Evolutionary conservation across 2,329 filamentous ascomycete genomes (phyloP).

Genomic region (Lasiodiplodia citricola): DNA sequence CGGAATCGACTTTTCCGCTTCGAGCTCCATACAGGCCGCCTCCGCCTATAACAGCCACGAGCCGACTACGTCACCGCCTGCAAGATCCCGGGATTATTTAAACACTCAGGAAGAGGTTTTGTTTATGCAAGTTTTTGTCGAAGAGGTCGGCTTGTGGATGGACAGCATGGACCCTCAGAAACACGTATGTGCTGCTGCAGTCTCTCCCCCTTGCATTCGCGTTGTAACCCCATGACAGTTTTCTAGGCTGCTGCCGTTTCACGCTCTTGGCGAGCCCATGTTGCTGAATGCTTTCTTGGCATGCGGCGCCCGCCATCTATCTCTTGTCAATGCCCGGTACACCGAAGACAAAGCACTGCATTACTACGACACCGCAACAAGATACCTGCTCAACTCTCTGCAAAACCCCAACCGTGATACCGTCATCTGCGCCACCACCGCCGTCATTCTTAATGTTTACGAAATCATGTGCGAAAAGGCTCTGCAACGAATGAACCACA

Average conservation of each 20-base stretch:
- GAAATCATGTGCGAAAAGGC: constrained; percentile 88
- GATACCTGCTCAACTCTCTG: constrained; percentile 74
- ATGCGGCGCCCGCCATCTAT: constrained; percentile 83
- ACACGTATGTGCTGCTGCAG: constrained; percentile 58
- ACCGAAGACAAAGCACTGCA: constrained; percentile 77
- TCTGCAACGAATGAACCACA: constrained; percentile 84
- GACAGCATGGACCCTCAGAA: constrained; percentile 85
- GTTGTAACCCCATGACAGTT: constrained; percentile 58
- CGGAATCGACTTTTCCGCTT: constrained; percentile 36
- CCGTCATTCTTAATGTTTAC: constrained; percentile 88
- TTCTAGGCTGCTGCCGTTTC: constrained; percentile 79
- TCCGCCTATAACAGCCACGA: constrained; percentile 43
- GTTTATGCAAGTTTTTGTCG: constrained; percentile 92
- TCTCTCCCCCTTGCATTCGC: constrained; percentile 30
- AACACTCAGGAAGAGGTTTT: constrained; percentile 77
- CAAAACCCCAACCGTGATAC: constrained; percentile 86
- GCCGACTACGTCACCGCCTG: constrained; percentile 46
- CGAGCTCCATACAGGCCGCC: constrained; percentile 33
- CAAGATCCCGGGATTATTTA: constrained; percentile 64
- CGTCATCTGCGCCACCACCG: constrained; percentile 82
- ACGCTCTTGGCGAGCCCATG: constrained; percentile 83
- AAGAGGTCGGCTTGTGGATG: constrained; percentile 93
- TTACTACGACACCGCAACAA: constrained; percentile 87
- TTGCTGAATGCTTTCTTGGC: constrained; percentile 86
- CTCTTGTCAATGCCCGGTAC: constrained; percentile 71